Conservation (phyloP, 192 early-diverging fungal genomes). For the Pecoramyces ruminantium region DNA sequence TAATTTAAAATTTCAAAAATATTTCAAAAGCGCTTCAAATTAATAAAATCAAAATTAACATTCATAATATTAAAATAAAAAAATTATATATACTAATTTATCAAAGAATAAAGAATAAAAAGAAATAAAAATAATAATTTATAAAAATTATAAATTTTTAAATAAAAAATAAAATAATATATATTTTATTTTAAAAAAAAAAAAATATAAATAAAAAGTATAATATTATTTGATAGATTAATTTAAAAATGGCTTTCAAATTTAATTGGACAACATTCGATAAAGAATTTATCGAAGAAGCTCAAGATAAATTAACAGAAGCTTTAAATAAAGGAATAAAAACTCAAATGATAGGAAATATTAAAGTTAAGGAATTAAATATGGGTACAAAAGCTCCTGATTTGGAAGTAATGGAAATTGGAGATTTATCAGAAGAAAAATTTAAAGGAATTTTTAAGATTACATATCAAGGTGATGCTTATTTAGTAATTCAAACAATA, state of each 20-base stretch:
- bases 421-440: conserved; percentile 80
- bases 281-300: conserved; percentile 73
- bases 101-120: too few species aligned
- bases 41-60: too few species aligned
- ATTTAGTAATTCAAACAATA: conserved; percentile 75
- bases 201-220: too few species aligned
- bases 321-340: conserved; percentile 91
- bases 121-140: too few species aligned
- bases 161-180: too few species aligned
- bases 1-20: too few species aligned
- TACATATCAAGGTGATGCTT: conserved; percentile 83
- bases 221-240: too few species aligned
- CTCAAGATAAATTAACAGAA: conserved; percentile 66
- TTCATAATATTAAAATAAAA: too few species aligned
- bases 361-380: conserved; percentile 79
- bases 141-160: too few species aligned
- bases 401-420: conserved; percentile 93
- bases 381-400: conserved; percentile 96
- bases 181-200: too few species aligned
- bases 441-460: conserved; percentile 94
- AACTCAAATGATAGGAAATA: conserved; percentile 78
- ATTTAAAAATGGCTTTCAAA: conserved; percentile 81
- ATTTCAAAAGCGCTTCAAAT: too few species aligned
- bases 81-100: too few species aligned
- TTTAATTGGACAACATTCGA: conserved; percentile 92